A percentile compares a stretch with the other conserved stretches of the same genome.
Evolutionary conservation across 73 alveolate genomes (phyloP).

Genomic region (Durusdinium trenchii): DNA sequence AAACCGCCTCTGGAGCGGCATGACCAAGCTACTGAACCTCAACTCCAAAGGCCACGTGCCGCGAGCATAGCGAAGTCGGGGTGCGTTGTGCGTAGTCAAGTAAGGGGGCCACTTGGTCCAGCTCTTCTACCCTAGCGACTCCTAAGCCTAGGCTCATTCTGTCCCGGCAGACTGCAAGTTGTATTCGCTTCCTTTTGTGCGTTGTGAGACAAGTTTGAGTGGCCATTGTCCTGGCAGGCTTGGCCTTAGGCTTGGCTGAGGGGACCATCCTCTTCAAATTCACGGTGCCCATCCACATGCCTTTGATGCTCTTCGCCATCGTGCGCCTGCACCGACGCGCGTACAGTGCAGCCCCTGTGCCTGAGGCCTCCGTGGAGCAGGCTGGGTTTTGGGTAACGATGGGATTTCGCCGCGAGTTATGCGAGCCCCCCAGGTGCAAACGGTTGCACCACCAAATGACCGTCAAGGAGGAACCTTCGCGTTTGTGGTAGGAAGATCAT

Average conservation of each 20-base stretch:
- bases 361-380: conserved; percentile 7
- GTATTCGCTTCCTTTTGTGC: too few species aligned
- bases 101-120: too few species aligned
- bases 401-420: not conserved
- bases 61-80: too few species aligned
- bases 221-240: not conserved
- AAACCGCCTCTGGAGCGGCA: conserved; percentile 50
- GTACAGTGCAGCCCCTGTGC: conserved; percentile 31
- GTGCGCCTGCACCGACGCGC: conserved; percentile 66
- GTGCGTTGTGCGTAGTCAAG: too few species aligned
- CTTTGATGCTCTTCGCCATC: conserved; percentile 84
- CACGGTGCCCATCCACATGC: conserved; percentile 95
- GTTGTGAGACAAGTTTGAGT: too few species aligned
- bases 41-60: conserved; percentile 53
- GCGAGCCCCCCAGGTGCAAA: conserved; percentile 12
- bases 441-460: not conserved
- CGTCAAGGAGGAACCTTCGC: not conserved
- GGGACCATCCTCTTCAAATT: conserved; percentile 83
- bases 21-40: conserved; percentile 12
- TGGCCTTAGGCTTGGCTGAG: conserved; percentile 91
- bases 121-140: too few species aligned
- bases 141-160: too few species aligned
- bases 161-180: too few species aligned
- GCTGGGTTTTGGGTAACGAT: not conserved
- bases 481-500: too few species aligned